A percentile compares a stretch with the other conserved stretches of the same genome.
phyloP scores from a whole-genome alignment of 495 filamentous ascomycete species.

The Penicillium cinerascens region DNA sequence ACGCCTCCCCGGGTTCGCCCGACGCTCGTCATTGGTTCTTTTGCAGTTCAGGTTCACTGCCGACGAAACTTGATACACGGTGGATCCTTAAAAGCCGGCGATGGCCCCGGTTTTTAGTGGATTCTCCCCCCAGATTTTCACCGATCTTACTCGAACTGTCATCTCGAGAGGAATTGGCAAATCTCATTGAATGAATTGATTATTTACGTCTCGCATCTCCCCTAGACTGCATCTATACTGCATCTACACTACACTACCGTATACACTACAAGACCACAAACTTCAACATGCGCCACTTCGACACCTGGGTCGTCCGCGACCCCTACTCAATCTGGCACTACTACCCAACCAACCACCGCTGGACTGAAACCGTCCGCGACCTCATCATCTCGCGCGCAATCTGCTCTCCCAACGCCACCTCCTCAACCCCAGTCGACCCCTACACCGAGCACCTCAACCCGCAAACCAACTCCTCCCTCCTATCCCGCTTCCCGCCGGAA shows the following conservation, averaged over 20 bases:
- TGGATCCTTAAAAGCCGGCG: conserved; percentile 2
- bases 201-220: too few relatives aligned
- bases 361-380: conserved; percentile 40
- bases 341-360: conserved; percentile 38
- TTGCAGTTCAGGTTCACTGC: not conserved
- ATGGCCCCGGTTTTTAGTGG: conserved; percentile 8
- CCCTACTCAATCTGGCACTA: conserved; percentile 48
- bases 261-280: not conserved
- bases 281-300: conserved; percentile 44
- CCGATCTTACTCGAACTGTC: not conserved
- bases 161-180: too few relatives aligned
- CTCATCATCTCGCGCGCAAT: conserved; percentile 40
- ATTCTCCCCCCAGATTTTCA: conserved; percentile 5
- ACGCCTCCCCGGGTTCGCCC: conserved; percentile 19
- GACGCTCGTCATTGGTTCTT: conserved; percentile 6
- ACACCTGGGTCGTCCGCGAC: conserved; percentile 44
- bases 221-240: too few relatives aligned
- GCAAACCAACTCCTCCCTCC: conserved; percentile 22
- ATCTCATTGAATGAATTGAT: too few relatives aligned
- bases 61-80: not conserved
- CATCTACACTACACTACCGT: not conserved
- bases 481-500: conserved; percentile 46
- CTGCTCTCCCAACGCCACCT: conserved; percentile 26
- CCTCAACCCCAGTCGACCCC: conserved; percentile 18
- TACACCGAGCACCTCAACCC: conserved; percentile 18